Evolutionary conservation across 2,329 filamentous ascomycete genomes (phyloP), one percentile per base, ranked within the genome.

Genomic region (Sporothrix sp.): DNA sequence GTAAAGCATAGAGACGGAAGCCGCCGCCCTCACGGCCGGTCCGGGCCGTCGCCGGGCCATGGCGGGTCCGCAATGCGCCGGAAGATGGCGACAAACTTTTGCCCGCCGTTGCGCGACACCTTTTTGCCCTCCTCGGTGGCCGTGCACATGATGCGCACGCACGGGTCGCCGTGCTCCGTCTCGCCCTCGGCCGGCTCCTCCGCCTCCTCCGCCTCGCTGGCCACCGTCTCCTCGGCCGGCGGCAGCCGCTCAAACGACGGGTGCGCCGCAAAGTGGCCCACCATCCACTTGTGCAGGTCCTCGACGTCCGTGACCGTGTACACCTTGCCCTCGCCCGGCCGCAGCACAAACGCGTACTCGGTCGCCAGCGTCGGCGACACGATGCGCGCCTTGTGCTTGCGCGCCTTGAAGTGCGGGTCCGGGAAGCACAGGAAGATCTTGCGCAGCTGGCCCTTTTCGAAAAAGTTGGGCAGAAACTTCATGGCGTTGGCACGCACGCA

Each of bases 391-490:
- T 98, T 98, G 72, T 97, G 93, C 68, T 98, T 98, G 56, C 91
- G 79, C 11, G 87, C 81, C 69, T 98, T 98, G 74, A 98, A 98
- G 68, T 98, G 93, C 53, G 93, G 93, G 62, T 98, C 93, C 0
- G 93, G 93, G 64, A 98, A 98, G 72, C 93, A 98, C 60, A 98
- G 86, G 67, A 98, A 98, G 63, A 97, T 87, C 64, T 94, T 94
- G 56, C 76, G 79, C 13, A 98, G 79, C 64, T 96, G 90, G 13
- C 70, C 74, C 61, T 83, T 85, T 50, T 69, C 72, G 73, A 98
- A 97, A 74, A 96, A 95, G 64, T 98, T 97, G 55, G 94, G 91
- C n/a, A 98, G 73, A 67, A 97, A 98, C 66, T 98, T 98, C 93
- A 98, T 98, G 5, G 88, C 87, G 71, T 98, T 98, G 58, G 87